These are phyloP conservation scores for Rhizophora mangle DNA, from an alignment of 345 rosid species.

Conservation along the genomic window DNA sequence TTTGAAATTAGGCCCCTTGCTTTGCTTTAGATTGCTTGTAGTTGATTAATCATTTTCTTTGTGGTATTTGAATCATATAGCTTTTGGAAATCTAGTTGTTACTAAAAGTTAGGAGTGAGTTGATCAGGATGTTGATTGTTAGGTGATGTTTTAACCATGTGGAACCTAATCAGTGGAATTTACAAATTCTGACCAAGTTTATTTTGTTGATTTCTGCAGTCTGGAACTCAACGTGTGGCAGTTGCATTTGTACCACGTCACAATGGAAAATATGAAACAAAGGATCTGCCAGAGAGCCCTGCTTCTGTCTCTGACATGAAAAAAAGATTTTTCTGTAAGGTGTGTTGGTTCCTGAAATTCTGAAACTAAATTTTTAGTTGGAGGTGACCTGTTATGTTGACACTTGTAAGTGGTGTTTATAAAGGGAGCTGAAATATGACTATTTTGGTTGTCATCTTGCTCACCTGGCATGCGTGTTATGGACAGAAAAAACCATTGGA, in stretches of 20 bases:
- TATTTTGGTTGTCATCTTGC: too few species aligned
- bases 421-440: too few species aligned
- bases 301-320: slow-evolving; percentile 34
- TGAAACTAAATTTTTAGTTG: slow-evolving; percentile 10
- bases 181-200: slow-evolving; percentile 4
- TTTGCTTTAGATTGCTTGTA: too few species aligned
- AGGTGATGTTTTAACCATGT: background rate
- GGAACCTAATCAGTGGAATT: background rate
- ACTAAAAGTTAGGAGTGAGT: too few species aligned
- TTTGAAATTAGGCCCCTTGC: too few species aligned
- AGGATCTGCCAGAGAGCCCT: slow-evolving; percentile 46
- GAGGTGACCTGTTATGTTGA: slow-evolving; percentile 4
- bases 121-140: too few species aligned
- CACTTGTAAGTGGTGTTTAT: background rate
- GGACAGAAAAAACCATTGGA: too few species aligned
- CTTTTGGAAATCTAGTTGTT: too few species aligned
- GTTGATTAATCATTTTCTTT: too few species aligned
- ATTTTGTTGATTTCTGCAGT: slow-evolving; percentile 28
- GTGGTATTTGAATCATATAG: too few species aligned
- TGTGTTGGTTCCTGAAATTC: slow-evolving; percentile 19
- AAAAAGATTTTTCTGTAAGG: slow-evolving; percentile 48
- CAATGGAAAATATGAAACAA: slow-evolving; percentile 31
- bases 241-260: slow-evolving; percentile 31
- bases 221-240: slow-evolving; percentile 36
- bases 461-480: too few species aligned